These are phyloP conservation scores for Lachancea fermentati DNA, from an alignment of 805 yeast genomes.

Conservation along the genomic window DNA sequence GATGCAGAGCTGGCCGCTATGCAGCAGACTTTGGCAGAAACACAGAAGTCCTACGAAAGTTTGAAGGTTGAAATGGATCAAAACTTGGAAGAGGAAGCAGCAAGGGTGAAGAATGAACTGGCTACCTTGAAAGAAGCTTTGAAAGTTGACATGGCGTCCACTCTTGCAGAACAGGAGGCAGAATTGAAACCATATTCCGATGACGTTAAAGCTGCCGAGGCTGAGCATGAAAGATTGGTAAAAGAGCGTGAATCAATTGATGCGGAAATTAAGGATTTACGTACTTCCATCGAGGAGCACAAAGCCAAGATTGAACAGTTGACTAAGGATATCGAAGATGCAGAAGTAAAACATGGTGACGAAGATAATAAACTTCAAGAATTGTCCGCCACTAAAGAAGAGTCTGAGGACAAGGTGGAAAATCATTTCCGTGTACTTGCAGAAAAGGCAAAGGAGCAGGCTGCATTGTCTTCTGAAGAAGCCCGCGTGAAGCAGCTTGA, in stretches of 20 bases:
- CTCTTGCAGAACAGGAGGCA: slow-evolving; percentile 28
- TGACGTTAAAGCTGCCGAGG: slow-evolving; percentile 38
- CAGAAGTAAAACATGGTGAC: slow-evolving; percentile 26
- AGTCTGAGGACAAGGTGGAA: slow-evolving; percentile 19
- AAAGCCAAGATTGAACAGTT: slow-evolving; percentile 32
- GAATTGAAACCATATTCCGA: slow-evolving; percentile 40
- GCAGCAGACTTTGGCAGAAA: slow-evolving; percentile 39
- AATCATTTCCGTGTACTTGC: slow-evolving; percentile 22
- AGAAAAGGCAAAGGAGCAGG: slow-evolving; percentile 34
- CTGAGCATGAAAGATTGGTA: slow-evolving; percentile 27
- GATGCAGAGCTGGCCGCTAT: slow-evolving; percentile 33
- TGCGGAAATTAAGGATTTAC: slow-evolving; percentile 40
- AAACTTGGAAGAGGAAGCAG: slow-evolving; percentile 30
- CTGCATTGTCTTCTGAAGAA: slow-evolving; percentile 30
- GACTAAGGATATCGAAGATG: slow-evolving; percentile 29
- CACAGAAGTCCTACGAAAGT: slow-evolving; percentile 26
- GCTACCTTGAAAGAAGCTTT: slow-evolving; percentile 26
- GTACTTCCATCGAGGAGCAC: slow-evolving; percentile 31
- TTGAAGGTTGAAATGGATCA: slow-evolving; percentile 38
- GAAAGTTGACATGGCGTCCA: slow-evolving; percentile 27
- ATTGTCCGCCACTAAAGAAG: slow-evolving; percentile 30
- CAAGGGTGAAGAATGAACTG: slow-evolving; percentile 22
- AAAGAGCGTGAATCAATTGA: slow-evolving; percentile 35
- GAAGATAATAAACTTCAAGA: slow-evolving; percentile 31
- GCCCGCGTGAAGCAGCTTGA: slow-evolving; percentile 35